Evolutionary conservation across 2,329 filamentous ascomycete genomes (phyloP).

Genomic region (Fusarium annulatum): DNA sequence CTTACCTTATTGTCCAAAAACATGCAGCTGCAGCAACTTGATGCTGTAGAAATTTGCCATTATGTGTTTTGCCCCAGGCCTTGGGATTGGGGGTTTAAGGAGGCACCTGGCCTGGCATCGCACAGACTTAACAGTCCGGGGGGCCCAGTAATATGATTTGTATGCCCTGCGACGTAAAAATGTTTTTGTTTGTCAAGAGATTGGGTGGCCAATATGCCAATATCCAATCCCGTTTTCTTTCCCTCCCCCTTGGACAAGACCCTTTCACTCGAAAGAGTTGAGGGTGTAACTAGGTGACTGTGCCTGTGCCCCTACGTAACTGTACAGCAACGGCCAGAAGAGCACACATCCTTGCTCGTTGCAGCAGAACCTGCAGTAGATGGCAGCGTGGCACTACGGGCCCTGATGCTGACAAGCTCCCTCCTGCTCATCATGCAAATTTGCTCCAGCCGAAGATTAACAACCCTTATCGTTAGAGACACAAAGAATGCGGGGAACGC

Average conservation of each 20-base stretch:
- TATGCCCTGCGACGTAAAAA: conserved; percentile 19
- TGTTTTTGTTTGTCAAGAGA: conserved; percentile 28
- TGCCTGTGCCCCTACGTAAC: conserved; percentile 23
- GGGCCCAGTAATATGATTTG: background rate
- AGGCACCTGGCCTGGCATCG: conserved; percentile 3
- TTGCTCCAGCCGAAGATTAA: conserved; percentile 26
- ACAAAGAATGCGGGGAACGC: conserved; percentile 42
- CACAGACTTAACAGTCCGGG: conserved; percentile 34
- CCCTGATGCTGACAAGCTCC: conserved; percentile 27
- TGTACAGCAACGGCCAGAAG: conserved; percentile 2
- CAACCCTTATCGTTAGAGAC: conserved; percentile 9
- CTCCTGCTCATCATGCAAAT: conserved; percentile 8
- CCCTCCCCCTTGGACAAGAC: background rate
- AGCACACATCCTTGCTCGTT: conserved; percentile 21
- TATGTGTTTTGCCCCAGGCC: background rate
- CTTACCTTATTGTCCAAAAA: conserved; percentile 34
- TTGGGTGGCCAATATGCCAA: conserved; percentile 8
- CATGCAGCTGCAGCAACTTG: conserved; percentile 41
- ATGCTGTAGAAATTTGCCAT: conserved; percentile 15
- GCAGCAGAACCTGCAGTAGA: conserved; percentile 39
- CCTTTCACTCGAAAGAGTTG: conserved; percentile 21
- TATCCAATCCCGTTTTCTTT: conserved; percentile 6
- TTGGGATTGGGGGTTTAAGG: background rate
- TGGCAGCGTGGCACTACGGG: conserved; percentile 21
- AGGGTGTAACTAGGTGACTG: background rate